These are phyloP conservation scores for Lactarius evosmus DNA, from an alignment of 768 basidiomycete genomes.

Conservation along the genomic window DNA sequence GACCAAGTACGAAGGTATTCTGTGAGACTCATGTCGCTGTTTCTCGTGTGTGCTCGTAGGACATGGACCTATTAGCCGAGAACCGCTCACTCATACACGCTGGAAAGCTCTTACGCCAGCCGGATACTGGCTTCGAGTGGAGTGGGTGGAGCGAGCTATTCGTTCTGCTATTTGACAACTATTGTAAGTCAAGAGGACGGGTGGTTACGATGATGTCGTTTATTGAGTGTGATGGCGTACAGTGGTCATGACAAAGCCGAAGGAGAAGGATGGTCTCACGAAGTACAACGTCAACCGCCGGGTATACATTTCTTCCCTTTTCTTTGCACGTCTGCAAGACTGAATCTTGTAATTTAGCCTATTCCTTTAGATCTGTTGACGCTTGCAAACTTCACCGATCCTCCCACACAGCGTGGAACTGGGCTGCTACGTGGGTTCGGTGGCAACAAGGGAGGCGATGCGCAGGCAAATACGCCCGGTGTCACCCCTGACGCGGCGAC, in stretches of 20 bases:
- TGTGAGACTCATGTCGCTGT: not conserved
- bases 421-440: constrained; percentile 67
- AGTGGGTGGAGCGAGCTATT: constrained; percentile 89
- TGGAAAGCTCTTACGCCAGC: constrained; percentile 79
- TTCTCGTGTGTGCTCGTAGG: constrained; percentile 39
- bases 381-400: constrained; percentile 78
- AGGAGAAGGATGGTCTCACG: constrained; percentile 68
- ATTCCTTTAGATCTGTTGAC: constrained; percentile 90
- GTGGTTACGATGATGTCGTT: not conserved
- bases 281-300: constrained; percentile 80
- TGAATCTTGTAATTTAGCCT: constrained; percentile 49
- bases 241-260: constrained; percentile 90
- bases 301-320: constrained; percentile 41
- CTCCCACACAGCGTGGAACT: constrained; percentile 67
- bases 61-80: constrained; percentile 86
- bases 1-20: not conserved
- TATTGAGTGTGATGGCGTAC: constrained; percentile 4
- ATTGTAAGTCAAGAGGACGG: constrained; percentile 50
- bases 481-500: constrained; percentile 41
- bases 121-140: constrained; percentile 85
- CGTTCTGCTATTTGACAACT: constrained; percentile 93
- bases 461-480: constrained; percentile 32
- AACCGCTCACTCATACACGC: constrained; percentile 81
- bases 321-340: not conserved
- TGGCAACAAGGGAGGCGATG: constrained; percentile 34